Conservation (phyloP, 129 eudicot genomes). For the Solidago caesia region DNA sequence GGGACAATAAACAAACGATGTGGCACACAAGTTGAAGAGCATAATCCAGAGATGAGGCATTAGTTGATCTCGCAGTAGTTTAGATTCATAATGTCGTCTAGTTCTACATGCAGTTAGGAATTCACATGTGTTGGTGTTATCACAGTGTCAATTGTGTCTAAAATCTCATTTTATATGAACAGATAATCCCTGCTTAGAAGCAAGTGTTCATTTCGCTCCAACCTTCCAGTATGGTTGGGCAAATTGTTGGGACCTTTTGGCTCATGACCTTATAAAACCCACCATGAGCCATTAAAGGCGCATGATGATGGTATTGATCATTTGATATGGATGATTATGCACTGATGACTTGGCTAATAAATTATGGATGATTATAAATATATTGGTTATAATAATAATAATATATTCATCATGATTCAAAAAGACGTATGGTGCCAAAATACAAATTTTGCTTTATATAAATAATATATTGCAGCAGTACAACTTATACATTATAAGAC, state of each 20-base stretch:
- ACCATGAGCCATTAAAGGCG: not conserved
- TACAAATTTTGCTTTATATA: not conserved
- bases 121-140: not conserved
- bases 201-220: not conserved
- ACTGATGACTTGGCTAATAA: no score
- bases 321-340: no score
- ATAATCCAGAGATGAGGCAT: slow-evolving; percentile 4
- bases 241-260: slow-evolving; percentile 14
- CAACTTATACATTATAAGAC: not conserved
- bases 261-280: slow-evolving; percentile 11
- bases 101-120: slow-evolving; percentile 22
- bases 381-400: no score
- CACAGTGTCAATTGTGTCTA: not conserved
- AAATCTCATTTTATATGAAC: not conserved
- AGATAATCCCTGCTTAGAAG: not conserved
- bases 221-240: slow-evolving; percentile 12
- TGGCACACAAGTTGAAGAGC: slow-evolving; percentile 11
- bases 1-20: slow-evolving; percentile 13
- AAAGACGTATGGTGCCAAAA: not conserved
- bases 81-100: slow-evolving; percentile 12
- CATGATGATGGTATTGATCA: not conserved
- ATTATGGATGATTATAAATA: no score
- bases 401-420: no score
- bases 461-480: not conserved
- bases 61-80: slow-evolving; percentile 15